Conservation (phyloP, 1,284 basidiomycete species). For the Retiboletus fuscus region DNA sequence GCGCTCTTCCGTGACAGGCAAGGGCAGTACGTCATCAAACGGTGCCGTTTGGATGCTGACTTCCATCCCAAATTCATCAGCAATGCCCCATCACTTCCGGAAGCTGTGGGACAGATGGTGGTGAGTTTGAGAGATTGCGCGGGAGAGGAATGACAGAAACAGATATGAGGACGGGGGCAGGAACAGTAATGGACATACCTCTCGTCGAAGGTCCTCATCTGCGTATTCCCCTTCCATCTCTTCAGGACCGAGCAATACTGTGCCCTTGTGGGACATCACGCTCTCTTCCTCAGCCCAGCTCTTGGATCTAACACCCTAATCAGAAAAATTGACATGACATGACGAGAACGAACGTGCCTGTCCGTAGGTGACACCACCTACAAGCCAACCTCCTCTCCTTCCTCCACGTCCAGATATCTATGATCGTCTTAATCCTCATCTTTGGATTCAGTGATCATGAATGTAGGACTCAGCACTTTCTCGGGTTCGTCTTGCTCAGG, state of each 20-base stretch:
- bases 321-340: background rate
- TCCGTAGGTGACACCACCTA: conserved; percentile 64
- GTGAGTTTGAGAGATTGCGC: conserved; percentile 56
- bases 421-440: conserved; percentile 57
- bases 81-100: conserved; percentile 61
- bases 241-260: conserved; percentile 80
- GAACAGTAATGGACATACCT: conserved; percentile 64
- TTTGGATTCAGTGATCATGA: conserved; percentile 72
- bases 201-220: conserved; percentile 85
- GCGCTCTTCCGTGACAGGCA: conserved; percentile 27
- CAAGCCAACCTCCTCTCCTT: conserved; percentile 46
- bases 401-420: conserved; percentile 49
- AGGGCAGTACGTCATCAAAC: conserved; percentile 35
- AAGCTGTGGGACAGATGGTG: conserved; percentile 69
- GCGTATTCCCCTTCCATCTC: conserved; percentile 88
- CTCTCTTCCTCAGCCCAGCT: conserved; percentile 90
- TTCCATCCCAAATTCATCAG: conserved; percentile 69
- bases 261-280: conserved; percentile 92
- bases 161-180: too few relatives aligned
- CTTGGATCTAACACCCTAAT: conserved; percentile 61
- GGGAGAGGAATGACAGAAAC: background rate
- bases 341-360: conserved; percentile 57
- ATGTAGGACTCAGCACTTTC: conserved; percentile 78
- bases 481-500: conserved; percentile 74
- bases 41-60: conserved; percentile 35